phyloP scores from a whole-genome alignment of 495 filamentous ascomycete genomes.

The Tuber brumale region DNA sequence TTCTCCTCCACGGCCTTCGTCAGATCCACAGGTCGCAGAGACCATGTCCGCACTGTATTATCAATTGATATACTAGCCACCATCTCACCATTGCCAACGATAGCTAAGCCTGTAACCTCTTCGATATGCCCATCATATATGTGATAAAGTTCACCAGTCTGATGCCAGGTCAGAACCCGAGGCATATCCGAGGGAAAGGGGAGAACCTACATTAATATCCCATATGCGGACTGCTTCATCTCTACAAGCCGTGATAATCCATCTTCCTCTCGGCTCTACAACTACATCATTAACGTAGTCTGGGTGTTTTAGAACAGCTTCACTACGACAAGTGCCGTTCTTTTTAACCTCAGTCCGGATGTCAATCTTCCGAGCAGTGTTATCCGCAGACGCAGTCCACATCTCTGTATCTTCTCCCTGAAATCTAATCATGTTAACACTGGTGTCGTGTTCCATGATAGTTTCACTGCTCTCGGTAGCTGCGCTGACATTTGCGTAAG shows the following conservation, averaged over 20 bases:
- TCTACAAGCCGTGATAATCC: slow-evolving; percentile 82
- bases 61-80: slow-evolving; percentile 82
- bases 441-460: slow-evolving; percentile 79
- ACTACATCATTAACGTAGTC: slow-evolving; percentile 83
- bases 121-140: slow-evolving; percentile 82
- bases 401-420: slow-evolving; percentile 64
- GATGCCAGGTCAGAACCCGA: slow-evolving; percentile 23
- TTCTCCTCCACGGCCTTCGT: slow-evolving; percentile 53
- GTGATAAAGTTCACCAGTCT: slow-evolving; percentile 67
- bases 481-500: slow-evolving; percentile 9
- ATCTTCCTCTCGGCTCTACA: slow-evolving; percentile 61
- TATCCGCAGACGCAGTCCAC: slow-evolving; percentile 87
- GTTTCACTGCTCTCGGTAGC: slow-evolving; percentile 49
- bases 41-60: slow-evolving; percentile 78
- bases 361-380: slow-evolving; percentile 51
- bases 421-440: slow-evolving; percentile 69
- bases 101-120: slow-evolving; percentile 73
- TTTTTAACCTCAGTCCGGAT: slow-evolving; percentile 22
- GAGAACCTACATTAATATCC: slow-evolving; percentile 56
- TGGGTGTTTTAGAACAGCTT: slow-evolving; percentile 67
- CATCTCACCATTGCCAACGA: slow-evolving; percentile 51
- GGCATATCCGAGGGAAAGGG: not conserved
- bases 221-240: slow-evolving; percentile 90
- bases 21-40: slow-evolving; percentile 58
- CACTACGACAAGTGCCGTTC: slow-evolving; percentile 54